Evolutionary conservation across 495 filamentous ascomycete genomes (phyloP), one percentile per base, ranked within the genome.

Genomic region (Podospora pseudopauciseta): DNA sequence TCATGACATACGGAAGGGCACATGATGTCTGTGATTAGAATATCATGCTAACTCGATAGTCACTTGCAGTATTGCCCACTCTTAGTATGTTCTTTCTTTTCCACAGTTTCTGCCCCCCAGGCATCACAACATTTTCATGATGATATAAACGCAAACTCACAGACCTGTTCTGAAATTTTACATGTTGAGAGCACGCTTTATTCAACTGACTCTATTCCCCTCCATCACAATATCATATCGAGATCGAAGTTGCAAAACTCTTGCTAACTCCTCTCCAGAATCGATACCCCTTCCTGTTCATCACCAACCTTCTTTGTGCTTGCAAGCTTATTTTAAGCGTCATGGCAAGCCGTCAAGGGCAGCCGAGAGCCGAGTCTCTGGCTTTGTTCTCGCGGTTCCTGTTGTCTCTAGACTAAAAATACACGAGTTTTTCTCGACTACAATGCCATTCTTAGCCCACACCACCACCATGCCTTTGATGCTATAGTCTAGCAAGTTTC

Each of bases 101-200:
- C 30, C 49, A 44, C 60, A 49, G 9, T 49, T 11, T 49, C 53
- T 23, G 18, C 49, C 18, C 20, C 19, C 49, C 3, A 49, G 13
- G 19, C 62, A 58, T 34, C 54, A 57, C 56, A 4, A 61, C 60
- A 32, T 58, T 66, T 63, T 71, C 55, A 77, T 84, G 82, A 85
- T 85, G 81, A 84, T 77, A 80, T 67, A 62, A 71, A 79, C 78
- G 78, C 79, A 80, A 68, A 65, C 71, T 84, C 80, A 85, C 84
- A 86, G 84, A 85, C 84, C 84, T 86, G 84, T 85, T 86, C 84
- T 83, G 82, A 86, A 62, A 27, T 84, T 84, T 30, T 16, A 59
- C 68, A 69, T 85, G 83, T 83, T 77, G 83, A 84, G 76, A 79
- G 71, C 75, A 77, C 75, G 81, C 81, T 80, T 49, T 75, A 65